A percentile compares a stretch with the other conserved stretches of the same genome.
Conservation (phyloP, 148 eudicot genomes). For the Nepenthes mirabilis region DNA sequence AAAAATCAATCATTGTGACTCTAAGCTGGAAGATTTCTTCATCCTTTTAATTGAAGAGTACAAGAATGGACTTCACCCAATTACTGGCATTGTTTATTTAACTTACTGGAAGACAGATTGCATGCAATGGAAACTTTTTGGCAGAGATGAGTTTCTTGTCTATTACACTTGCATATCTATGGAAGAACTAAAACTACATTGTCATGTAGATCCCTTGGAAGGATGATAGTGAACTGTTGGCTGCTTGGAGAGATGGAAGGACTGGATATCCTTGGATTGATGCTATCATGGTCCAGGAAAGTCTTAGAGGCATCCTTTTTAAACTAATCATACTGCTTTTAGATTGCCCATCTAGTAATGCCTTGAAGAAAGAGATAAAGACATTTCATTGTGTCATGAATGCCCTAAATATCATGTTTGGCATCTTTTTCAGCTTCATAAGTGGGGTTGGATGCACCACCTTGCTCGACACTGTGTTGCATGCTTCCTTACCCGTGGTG, state of each 20-base stretch:
- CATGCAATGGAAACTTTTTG: not conserved
- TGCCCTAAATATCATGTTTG: not conserved
- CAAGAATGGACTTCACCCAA: too few species aligned
- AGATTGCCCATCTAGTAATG: not conserved
- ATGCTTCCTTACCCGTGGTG: slow-evolving; percentile 91
- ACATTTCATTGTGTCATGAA: not conserved
- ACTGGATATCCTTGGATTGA: slow-evolving; percentile 98
- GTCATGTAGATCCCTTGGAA: slow-evolving; percentile 75
- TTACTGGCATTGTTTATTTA: too few species aligned
- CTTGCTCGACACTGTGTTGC: slow-evolving; percentile 93
- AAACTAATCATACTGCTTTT: not conserved
- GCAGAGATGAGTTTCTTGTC: not conserved
- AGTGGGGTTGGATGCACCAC: slow-evolving; percentile 99
- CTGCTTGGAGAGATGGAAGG: slow-evolving; percentile 91
- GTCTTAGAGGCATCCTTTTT: slow-evolving; percentile 5
- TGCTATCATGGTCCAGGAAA: slow-evolving; percentile 89
- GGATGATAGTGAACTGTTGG: slow-evolving; percentile 44
- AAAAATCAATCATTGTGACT: too few species aligned
- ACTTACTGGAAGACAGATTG: too few species aligned
- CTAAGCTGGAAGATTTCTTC: too few species aligned
- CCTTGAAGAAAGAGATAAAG: not conserved
- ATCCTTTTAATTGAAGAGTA: too few species aligned
- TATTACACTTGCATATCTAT: not conserved
- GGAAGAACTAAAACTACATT: not conserved
- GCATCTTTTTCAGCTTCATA: slow-evolving; percentile 39